A percentile compares a stretch with the other conserved stretches of the same genome.
Evolutionary conservation across 352 stramenopile species (phyloP).

Genomic region (Elongisporangium anandrum): DNA sequence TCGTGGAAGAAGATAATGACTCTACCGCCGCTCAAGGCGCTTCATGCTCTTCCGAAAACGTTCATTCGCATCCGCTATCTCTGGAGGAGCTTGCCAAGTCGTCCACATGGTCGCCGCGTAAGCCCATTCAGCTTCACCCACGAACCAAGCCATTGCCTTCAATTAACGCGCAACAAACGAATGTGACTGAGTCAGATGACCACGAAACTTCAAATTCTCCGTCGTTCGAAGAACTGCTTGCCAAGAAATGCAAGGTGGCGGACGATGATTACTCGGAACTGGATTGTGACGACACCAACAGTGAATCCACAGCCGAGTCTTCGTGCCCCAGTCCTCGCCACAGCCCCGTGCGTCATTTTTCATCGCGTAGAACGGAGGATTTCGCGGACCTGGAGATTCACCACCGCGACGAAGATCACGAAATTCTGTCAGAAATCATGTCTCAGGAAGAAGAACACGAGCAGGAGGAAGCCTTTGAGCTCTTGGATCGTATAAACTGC

Average conservation of each 20-base stretch:
- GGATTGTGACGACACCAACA: slow-evolving; percentile 72
- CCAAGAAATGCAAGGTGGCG: slow-evolving; percentile 2
- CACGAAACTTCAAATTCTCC: not conserved
- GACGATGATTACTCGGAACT: slow-evolving; percentile 59
- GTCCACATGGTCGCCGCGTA: not conserved
- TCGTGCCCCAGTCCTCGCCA: slow-evolving; percentile 67
- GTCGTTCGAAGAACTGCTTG: slow-evolving; percentile 1
- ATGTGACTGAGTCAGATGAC: not conserved
- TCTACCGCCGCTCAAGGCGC: not conserved
- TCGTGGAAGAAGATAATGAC: not conserved
- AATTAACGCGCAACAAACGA: not conserved
- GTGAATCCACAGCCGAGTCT: slow-evolving; percentile 66
- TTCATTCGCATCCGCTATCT: not conserved
- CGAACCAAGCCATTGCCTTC: not conserved
- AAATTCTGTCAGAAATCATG: slow-evolving; percentile 47
- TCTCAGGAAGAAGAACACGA: slow-evolving; percentile 49
- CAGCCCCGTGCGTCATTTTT: slow-evolving; percentile 11
- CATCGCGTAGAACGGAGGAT: not conserved
- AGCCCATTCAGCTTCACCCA: not conserved
- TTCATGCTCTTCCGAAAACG: not conserved
- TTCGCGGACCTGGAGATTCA: slow-evolving; percentile 21
- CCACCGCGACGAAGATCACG: slow-evolving; percentile 33
- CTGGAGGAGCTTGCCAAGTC: not conserved
- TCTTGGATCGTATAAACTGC: slow-evolving; percentile 64
- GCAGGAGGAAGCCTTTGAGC: slow-evolving; percentile 55